Evolutionary conservation across 2,329 filamentous ascomycete genomes (phyloP), one percentile per base, ranked within the genome.

Genomic region (Aaosphaeria pasadenensis): DNA sequence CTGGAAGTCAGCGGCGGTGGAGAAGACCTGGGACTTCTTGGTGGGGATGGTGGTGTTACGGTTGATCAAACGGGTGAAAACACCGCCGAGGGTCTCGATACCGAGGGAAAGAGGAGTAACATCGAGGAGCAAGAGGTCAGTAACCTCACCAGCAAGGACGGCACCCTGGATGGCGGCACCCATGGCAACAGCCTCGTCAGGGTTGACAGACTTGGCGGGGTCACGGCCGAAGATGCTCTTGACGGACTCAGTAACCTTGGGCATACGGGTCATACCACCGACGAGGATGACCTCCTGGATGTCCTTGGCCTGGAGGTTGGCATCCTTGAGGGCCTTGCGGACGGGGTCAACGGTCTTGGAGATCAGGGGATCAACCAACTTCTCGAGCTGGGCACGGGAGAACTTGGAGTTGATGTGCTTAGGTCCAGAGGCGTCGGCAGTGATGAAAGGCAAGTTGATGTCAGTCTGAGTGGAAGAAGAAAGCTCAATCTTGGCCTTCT

Each of bases 191-290:
- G 92, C 92, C 83, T 97, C 92, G 62, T 97, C 92, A 51, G 92
- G 92, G 84, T 97, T 97, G 73, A 97, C 91, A 44, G 92, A 95
- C 85, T 96, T 97, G 75, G 91, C 89, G 57, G 92, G 91, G 48
- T 96, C 92, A 71, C 91, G 91, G 59, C 91, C 91, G 74, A 97
- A 97, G 73, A 96, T 91, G 79, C 79, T 85, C 87, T 96, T 96
- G 74, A 96, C 91, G 40, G 91, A 94, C 79, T 96, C 91, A 55
- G 84, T 82, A 60, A 97, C 92, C 87, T 96, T 96, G 73, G 92
- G 92, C 91, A 97, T 97, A 80, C 92, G 92, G 64, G 92, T 96
- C 91, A 96, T 96, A 77, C 92, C 92, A 85, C 92, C 92, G 47
- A 97, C 92, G 39, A 97, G 87, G 73, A 97, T 96, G 62, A 97